Evolutionary conservation across 352 stramenopile genomes (phyloP).

Genomic region (Globisporangium perplexum): DNA sequence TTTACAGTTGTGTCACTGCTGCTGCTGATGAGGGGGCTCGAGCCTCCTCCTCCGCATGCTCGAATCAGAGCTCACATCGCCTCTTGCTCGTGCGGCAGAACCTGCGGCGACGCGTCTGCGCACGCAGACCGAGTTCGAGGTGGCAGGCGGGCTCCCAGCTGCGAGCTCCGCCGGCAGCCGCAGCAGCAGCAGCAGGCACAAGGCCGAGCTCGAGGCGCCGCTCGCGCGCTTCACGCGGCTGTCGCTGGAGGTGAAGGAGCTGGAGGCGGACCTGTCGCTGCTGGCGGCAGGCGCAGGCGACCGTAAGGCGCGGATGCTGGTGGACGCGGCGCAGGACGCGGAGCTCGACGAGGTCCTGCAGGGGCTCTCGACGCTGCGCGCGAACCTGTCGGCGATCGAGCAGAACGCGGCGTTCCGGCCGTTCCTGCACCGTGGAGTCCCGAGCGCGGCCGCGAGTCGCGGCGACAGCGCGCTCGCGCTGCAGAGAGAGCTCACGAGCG

Average conservation of each 20-base stretch:
- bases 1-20: conserved; percentile 45
- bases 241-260: conserved; percentile 62
- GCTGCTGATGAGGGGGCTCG: not conserved
- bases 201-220: conserved; percentile 47
- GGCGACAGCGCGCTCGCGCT: conserved; percentile 41
- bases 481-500: conserved; percentile 62
- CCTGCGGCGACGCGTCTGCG: conserved; percentile 23
- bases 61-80: not conserved
- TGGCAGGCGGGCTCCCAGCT: conserved; percentile 7
- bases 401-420: conserved; percentile 49
- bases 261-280: conserved; percentile 56
- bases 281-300: conserved; percentile 31
- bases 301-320: conserved; percentile 44
- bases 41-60: no score
- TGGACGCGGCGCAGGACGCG: conserved; percentile 61
- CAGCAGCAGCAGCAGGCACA: conserved; percentile 5
- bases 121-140: conserved; percentile 53
- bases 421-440: conserved; percentile 29
- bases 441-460: conserved; percentile 3
- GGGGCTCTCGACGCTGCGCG: conserved; percentile 50
- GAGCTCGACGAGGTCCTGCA: conserved; percentile 62
- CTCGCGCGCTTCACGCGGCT: conserved; percentile 66
- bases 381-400: conserved; percentile 56
- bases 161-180: not conserved
- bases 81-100: conserved; percentile 19